Evolutionary conservation across 805 yeast genomes (phyloP).

Genomic region (Suhomyces tanzawaensis): DNA sequence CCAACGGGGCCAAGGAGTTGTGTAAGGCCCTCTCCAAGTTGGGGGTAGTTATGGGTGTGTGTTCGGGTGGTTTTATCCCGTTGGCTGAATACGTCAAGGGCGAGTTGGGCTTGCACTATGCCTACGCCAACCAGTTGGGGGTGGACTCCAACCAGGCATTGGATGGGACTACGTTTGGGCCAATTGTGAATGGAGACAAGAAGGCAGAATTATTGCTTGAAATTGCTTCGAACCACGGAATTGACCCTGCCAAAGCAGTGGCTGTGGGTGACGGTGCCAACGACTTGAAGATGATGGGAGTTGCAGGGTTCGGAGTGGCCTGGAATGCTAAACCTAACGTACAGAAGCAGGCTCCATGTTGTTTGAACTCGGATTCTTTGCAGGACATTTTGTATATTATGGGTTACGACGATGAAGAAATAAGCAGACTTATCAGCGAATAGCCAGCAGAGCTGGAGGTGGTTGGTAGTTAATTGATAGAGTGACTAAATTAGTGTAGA

Average conservation of each 20-base stretch:
- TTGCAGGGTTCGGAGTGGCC: conserved; percentile 92
- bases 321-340: conserved; percentile 98
- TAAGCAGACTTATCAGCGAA: conserved; percentile 24
- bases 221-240: conserved; percentile 53
- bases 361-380: conserved; percentile 71
- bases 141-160: conserved; percentile 47
- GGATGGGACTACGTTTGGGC: conserved; percentile 77
- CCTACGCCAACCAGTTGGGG: conserved; percentile 74
- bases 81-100: conserved; percentile 74
- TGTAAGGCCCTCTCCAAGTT: conserved; percentile 55
- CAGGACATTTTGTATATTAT: conserved; percentile 76
- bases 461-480: too few relatives aligned
- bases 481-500: too few relatives aligned
- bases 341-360: conserved; percentile 76
- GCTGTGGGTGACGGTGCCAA: conserved; percentile 99
- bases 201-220: conserved; percentile 72
- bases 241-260: conserved; percentile 54
- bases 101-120: conserved; percentile 74
- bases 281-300: conserved; percentile 87
- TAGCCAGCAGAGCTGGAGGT: too few relatives aligned
- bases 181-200: conserved; percentile 78
- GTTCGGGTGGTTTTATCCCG: conserved; percentile 93
- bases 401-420: conserved; percentile 65
- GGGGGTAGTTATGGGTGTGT: conserved; percentile 77
- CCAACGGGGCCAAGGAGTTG: conserved; percentile 83